Evolutionary conservation across 129 eudicot genomes (phyloP), one percentile per base, ranked within the genome.

Genomic region (Silybum marianum): DNA sequence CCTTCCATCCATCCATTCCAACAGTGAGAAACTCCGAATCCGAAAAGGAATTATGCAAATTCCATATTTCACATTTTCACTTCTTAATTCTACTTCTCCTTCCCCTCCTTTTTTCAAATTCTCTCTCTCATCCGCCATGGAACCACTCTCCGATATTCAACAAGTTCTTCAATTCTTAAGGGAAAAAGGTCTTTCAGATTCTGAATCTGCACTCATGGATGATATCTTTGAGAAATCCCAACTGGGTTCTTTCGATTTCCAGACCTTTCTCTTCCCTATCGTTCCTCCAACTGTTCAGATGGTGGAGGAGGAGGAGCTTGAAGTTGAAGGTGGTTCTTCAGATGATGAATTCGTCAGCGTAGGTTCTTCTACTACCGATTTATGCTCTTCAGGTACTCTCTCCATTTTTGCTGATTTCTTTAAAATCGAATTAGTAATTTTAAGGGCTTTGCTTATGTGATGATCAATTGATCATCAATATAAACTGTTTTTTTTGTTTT

Each of bases 191-290:
- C 82, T 90, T 18, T 85, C 88, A 1, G 84, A 87, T 25, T 82
- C 87, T 18, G 99, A 95, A 88, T 86, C 97, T 3, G 99, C 99
- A 1, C 92, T 95, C 26, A 87, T 88, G 84, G 95, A 95, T 69
- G 99, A 95, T 39, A 78, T 95, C 1, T 51, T 80, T 72, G 94
- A 90, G 19, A 83, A 89, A 76, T 84, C 92, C 16, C 84, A 84
- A 13, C 71, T 90, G 74, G 92, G 73, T 72, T 84, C 91, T 60
- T 78, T 85, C 66, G 93, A 92, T 86, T 85, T 89, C 48, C 91
- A 93, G 80, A 85, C 69, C 66, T 93, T 93, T 75, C 16, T 88
- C 48, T 95, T 93, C 75, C 86, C 99, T 2, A 83, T 92, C 80
- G 73, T 66, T 71, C 88, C 87, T 2, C 86, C 89, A 0, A 86